These are phyloP conservation scores for Phytopythium cucurbitacearum DNA, from an alignment of 352 stramenopile species.

Conservation along the genomic window DNA sequence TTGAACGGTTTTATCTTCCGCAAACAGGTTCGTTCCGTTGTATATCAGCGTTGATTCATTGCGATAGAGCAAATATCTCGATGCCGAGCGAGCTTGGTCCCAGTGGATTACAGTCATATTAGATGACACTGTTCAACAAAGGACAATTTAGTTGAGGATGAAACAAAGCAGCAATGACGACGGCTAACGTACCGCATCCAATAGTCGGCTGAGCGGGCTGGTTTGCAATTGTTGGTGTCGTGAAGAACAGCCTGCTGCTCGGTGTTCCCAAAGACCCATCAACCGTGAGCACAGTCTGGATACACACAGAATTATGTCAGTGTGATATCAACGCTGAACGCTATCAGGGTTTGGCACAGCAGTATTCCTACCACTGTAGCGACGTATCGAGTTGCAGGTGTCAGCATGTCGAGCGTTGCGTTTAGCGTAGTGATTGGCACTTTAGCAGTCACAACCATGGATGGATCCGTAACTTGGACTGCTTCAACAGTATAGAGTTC, in stretches of 20 bases:
- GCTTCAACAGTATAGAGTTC: slow-evolving; percentile 32
- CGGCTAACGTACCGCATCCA: slow-evolving; percentile 37
- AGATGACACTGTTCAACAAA: slow-evolving; percentile 20
- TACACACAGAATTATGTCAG: not conserved
- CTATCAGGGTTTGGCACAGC: no score
- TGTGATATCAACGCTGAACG: no score
- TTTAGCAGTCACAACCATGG: not conserved
- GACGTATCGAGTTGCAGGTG: slow-evolving; percentile 26
- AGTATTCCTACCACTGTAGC: slow-evolving; percentile 37
- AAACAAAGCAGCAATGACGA: not conserved
- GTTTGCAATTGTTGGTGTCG: slow-evolving; percentile 18
- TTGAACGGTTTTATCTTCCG: slow-evolving; percentile 25
- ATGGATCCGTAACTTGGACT: slow-evolving; percentile 4
- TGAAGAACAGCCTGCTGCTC: slow-evolving; percentile 40
- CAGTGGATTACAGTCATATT: not conserved
- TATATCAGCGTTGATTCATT: slow-evolving; percentile 17
- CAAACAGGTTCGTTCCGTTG: slow-evolving; percentile 20
- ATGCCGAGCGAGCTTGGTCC: not conserved
- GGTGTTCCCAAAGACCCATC: slow-evolving; percentile 20
- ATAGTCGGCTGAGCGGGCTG: slow-evolving; percentile 40
- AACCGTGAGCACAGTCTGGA: slow-evolving; percentile 23
- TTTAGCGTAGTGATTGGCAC: slow-evolving; percentile 15
- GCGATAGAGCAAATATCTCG: slow-evolving; percentile 36
- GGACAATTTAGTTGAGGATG: not conserved
- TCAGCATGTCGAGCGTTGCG: slow-evolving; percentile 19